Conservation (phyloP, 768 basidiomycete species). For the Russula sp. region DNA sequence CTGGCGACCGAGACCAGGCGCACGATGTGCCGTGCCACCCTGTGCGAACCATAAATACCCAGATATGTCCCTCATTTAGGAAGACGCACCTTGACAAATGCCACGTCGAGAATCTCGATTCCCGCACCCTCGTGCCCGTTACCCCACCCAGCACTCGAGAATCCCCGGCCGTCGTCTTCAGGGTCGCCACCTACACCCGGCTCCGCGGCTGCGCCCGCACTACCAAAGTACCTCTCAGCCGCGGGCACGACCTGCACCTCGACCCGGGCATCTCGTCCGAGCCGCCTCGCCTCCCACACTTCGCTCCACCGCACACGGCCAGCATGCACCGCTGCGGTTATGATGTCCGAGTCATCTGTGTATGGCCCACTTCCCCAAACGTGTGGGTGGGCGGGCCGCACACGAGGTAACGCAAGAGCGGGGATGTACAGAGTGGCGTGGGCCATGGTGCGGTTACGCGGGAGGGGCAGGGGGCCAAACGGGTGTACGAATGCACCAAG, state of each 20-base stretch:
- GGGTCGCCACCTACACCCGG: conserved; percentile 24
- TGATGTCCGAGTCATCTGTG: conserved; percentile 72
- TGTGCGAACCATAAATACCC: conserved; percentile 24
- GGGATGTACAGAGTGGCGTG: conserved; percentile 54
- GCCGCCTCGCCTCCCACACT: conserved; percentile 35
- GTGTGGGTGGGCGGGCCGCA: conserved; percentile 48
- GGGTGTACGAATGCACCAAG: conserved; percentile 58
- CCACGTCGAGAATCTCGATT: conserved; percentile 60
- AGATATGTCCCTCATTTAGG: conserved; percentile 24
- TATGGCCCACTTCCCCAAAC: conserved; percentile 67
- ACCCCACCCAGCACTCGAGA: conserved; percentile 73
- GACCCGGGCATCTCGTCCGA: conserved; percentile 36
- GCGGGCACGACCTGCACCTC: conserved; percentile 39
- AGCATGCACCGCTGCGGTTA: conserved; percentile 62
- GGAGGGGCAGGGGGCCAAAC: conserved; percentile 50
- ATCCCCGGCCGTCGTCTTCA: conserved; percentile 53
- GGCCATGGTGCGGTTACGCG: conserved; percentile 26
- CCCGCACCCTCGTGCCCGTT: conserved; percentile 72
- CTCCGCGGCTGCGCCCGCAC: conserved; percentile 31
- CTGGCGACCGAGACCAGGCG: conserved; percentile 43
- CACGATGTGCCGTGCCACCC: conserved; percentile 49
- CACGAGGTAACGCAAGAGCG: conserved; percentile 48
- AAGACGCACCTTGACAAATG: conserved; percentile 64
- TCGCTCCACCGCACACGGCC: conserved; percentile 45
- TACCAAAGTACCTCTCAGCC: conserved; percentile 42